Conservation (phyloP, 2,329 filamentous ascomycete species). For the Nothopassalora personata region DNA sequence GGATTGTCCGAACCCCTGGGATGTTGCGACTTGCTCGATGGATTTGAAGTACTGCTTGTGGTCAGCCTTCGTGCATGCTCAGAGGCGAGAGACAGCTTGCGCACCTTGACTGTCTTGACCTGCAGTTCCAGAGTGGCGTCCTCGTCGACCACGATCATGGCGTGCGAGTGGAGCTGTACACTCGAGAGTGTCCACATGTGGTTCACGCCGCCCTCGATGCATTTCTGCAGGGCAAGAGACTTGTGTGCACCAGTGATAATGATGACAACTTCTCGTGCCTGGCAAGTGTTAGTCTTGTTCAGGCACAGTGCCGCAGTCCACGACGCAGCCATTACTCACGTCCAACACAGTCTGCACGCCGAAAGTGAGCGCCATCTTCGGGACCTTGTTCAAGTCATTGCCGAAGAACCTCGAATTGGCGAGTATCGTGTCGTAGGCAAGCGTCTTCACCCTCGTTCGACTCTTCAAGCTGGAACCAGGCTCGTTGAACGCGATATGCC, state of each 20-base stretch:
- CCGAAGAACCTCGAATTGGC: constrained; percentile 82
- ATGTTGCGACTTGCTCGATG: constrained; percentile 44
- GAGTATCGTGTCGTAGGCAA: constrained; percentile 80
- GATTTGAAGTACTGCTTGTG: constrained; percentile 44
- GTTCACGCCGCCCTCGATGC: constrained; percentile 75
- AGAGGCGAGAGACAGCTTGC: constrained; percentile 15
- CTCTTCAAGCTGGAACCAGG: constrained; percentile 73
- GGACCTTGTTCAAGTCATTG: constrained; percentile 67
- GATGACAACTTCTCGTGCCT: constrained; percentile 71
- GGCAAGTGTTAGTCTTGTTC: constrained; percentile 3
- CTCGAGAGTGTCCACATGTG: constrained; percentile 88
- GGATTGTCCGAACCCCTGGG: constrained; percentile 43
- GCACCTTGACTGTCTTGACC: constrained; percentile 38
- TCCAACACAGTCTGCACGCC: constrained; percentile 80
- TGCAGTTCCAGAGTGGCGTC: constrained; percentile 53
- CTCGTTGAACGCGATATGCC: constrained; percentile 88
- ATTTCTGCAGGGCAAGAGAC: constrained; percentile 70
- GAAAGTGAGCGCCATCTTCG: constrained; percentile 76
- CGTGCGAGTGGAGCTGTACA: constrained; percentile 73
- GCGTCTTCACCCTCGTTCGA: constrained; percentile 76
- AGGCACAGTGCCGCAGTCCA: background rate
- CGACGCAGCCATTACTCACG: constrained; percentile 30
- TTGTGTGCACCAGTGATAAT: constrained; percentile 80
- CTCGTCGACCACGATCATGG: constrained; percentile 78
- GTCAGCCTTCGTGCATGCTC: constrained; percentile 2